Evolutionary conservation across 345 rosid genomes (phyloP).

Genomic region (Ceriops tagal): DNA sequence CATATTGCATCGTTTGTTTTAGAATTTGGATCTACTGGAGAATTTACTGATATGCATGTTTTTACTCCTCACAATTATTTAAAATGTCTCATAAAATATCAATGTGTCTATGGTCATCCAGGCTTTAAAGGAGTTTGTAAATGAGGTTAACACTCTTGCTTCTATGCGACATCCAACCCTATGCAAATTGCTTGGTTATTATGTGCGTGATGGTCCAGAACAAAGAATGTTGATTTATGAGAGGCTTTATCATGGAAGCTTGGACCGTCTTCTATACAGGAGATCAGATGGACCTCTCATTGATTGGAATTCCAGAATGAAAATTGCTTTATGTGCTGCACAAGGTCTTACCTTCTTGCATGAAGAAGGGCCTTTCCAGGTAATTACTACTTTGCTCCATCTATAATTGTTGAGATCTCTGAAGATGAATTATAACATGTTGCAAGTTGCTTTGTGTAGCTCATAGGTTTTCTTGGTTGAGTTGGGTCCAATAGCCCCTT

Average conservation of each 20-base stretch:
- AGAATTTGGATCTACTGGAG: no score
- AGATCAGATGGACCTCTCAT: slow-evolving; percentile 88
- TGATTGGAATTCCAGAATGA: slow-evolving; percentile 95
- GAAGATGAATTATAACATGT: background rate
- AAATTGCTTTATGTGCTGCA: slow-evolving; percentile 84
- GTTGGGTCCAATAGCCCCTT: no score
- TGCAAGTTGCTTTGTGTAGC: background rate
- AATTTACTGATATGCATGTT: no score
- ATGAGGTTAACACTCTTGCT: slow-evolving; percentile 79
- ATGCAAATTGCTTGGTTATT: slow-evolving; percentile 81
- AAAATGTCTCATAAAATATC: background rate
- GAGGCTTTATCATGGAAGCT: slow-evolving; percentile 87
- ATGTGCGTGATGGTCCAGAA: slow-evolving; percentile 77
- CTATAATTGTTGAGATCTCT: background rate
- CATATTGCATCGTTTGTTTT: no score
- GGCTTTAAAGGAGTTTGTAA: slow-evolving; percentile 74
- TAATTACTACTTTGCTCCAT: slow-evolving; percentile 17
- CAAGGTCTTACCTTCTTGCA: slow-evolving; percentile 90
- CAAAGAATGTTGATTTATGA: slow-evolving; percentile 87
- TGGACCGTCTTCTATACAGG: slow-evolving; percentile 80
- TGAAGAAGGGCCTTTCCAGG: slow-evolving; percentile 99
- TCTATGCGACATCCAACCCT: slow-evolving; percentile 89
- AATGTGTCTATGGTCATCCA: slow-evolving; percentile 23
- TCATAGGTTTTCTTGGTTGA: background rate
- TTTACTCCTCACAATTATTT: no score